Percentiles rank a stretch among this genome's conserved stretches.
Evolutionary conservation across 2,329 filamentous ascomycete species (phyloP).

Genomic region (Biscogniauxia marginata): DNA sequence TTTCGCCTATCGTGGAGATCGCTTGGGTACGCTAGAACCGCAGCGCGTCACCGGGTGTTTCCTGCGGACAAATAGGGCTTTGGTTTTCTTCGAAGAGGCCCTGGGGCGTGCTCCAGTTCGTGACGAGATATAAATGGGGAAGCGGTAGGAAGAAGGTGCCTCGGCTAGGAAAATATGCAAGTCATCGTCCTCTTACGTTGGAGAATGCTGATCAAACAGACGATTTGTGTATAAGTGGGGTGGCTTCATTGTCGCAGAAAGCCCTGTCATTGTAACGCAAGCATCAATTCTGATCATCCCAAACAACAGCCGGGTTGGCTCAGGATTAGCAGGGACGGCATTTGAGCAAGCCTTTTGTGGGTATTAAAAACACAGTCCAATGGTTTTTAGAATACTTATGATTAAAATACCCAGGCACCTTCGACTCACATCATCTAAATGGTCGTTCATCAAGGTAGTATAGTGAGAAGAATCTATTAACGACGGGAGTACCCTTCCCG

Average conservation of each 20-base stretch:
- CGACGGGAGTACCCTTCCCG: too few species aligned
- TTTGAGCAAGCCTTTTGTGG: background rate
- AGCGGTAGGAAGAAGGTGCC: background rate
- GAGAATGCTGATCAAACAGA: background rate
- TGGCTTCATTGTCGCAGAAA: background rate
- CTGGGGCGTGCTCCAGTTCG: background rate
- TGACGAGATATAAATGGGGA: background rate
- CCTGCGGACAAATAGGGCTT: background rate
- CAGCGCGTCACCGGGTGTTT: background rate
- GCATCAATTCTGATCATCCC: background rate
- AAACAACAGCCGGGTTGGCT: background rate
- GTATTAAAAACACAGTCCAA: background rate
- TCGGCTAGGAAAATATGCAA: background rate
- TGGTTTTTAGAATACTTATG: too few species aligned
- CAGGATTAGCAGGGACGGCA: background rate
- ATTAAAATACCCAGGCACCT: too few species aligned
- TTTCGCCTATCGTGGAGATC: background rate
- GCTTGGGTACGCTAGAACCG: background rate
- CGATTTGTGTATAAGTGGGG: background rate
- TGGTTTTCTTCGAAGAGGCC: background rate
- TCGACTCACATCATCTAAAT: too few species aligned
- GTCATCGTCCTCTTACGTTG: slow-evolving; percentile 1
- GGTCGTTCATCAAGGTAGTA: too few species aligned
- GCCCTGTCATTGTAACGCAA: background rate
- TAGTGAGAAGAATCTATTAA: too few species aligned